These are phyloP conservation scores for Solanum sitiens DNA, from an alignment of 257 asterid species.

Conservation along the genomic window DNA sequence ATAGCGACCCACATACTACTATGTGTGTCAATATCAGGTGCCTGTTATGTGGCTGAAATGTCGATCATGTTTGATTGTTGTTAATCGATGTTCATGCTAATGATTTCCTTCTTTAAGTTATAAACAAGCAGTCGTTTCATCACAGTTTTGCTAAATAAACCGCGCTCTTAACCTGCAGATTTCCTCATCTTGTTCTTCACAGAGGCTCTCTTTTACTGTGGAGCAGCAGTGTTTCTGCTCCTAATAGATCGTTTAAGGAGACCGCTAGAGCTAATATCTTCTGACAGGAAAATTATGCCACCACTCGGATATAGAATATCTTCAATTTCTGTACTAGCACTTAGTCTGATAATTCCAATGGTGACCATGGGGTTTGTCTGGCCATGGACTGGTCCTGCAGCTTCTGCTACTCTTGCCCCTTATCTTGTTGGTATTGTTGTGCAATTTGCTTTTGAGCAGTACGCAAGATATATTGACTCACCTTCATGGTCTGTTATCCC, in stretches of 20 bases:
- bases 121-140: background rate
- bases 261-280: slow-evolving; percentile 28
- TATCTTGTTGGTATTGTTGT: slow-evolving; percentile 88
- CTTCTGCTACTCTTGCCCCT: slow-evolving; percentile 96
- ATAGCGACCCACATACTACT: background rate
- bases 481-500: slow-evolving; percentile 90
- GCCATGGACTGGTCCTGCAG: slow-evolving; percentile 99
- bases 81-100: background rate
- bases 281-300: slow-evolving; percentile 24
- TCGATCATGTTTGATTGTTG: background rate
- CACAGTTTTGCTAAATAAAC: background rate
- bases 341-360: slow-evolving; percentile 71
- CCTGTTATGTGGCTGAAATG: background rate
- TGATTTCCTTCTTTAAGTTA: background rate
- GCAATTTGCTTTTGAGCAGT: slow-evolving; percentile 85
- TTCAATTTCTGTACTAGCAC: slow-evolving; percentile 70
- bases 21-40: background rate
- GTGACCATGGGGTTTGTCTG: slow-evolving; percentile 95
- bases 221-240: slow-evolving; percentile 72
- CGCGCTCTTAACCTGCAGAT: slow-evolving; percentile 36
- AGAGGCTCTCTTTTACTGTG: slow-evolving; percentile 90
- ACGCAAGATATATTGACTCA: slow-evolving; percentile 54
- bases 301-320: slow-evolving; percentile 56
- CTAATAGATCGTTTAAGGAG: slow-evolving; percentile 56
- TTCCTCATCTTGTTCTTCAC: slow-evolving; percentile 94